Conservation (phyloP, 2,329 filamentous ascomycete species). For the Tolypocladium nubicola region DNA sequence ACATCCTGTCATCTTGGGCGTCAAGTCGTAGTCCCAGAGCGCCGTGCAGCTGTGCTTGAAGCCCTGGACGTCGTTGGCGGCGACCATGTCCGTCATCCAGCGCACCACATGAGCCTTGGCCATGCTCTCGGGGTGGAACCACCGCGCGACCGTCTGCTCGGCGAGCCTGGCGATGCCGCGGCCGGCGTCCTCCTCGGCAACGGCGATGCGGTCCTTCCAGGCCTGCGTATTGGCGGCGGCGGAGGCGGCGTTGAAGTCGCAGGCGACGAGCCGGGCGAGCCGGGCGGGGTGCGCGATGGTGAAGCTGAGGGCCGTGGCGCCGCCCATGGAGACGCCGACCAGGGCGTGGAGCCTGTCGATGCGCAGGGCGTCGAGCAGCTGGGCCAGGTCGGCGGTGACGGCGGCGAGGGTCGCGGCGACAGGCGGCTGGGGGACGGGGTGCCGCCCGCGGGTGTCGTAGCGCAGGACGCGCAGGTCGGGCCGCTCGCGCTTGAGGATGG, state of each 20-base stretch:
- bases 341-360: constrained; percentile 56
- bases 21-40: constrained; percentile 62
- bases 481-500: constrained; percentile 46
- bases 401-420: constrained; percentile 49
- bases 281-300: constrained; percentile 54
- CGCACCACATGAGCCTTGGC: constrained; percentile 34
- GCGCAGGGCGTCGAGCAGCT: constrained; percentile 57
- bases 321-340: constrained; percentile 72
- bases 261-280: constrained; percentile 54
- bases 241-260: constrained; percentile 67
- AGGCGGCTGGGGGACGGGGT: constrained; percentile 34
- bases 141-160: constrained; percentile 59
- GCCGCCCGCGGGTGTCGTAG: constrained; percentile 66
- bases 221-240: constrained; percentile 66
- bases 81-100: constrained; percentile 58
- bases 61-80: constrained; percentile 56
- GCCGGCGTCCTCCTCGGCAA: constrained; percentile 49
- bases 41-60: constrained; percentile 60
- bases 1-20: constrained; percentile 40
- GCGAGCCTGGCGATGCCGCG: constrained; percentile 57
- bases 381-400: constrained; percentile 56
- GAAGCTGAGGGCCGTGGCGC: constrained; percentile 65
- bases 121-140: constrained; percentile 58
- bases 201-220: constrained; percentile 65
- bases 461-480: constrained; percentile 63